A percentile compares a stretch with the other conserved stretches of the same genome.
phyloP scores from a whole-genome alignment of 352 stramenopile species.

The Phytophthora sp. region DNA sequence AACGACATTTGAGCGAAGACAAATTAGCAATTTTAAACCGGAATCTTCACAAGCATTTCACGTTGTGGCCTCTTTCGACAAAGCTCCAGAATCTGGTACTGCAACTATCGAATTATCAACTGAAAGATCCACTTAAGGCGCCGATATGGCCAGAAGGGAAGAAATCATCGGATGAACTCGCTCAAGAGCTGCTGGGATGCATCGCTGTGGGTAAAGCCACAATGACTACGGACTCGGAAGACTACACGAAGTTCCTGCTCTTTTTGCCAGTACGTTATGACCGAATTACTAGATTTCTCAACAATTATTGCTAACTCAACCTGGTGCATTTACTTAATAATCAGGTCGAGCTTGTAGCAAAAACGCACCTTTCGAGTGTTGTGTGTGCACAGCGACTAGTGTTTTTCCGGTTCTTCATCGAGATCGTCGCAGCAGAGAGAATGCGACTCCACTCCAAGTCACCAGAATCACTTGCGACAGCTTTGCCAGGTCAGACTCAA shows the following conservation, averaged over 20 bases:
- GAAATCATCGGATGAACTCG: slow-evolving; percentile 11
- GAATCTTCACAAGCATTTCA: slow-evolving; percentile 55
- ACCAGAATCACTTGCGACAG: neutral
- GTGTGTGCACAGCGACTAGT: slow-evolving; percentile 60
- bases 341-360: slow-evolving; percentile 46
- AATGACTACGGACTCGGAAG: neutral
- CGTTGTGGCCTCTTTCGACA: slow-evolving; percentile 45
- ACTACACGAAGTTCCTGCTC: slow-evolving; percentile 24
- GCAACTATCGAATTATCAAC: slow-evolving; percentile 34
- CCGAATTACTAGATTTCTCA: neutral
- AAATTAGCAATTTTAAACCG: slow-evolving; percentile 57
- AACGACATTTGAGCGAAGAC: slow-evolving; percentile 57
- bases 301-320: neutral
- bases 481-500: neutral
- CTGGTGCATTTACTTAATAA: neutral
- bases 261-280: slow-evolving; percentile 46
- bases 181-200: slow-evolving; percentile 21
- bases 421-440: slow-evolving; percentile 40
- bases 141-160: slow-evolving; percentile 8
- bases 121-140: slow-evolving; percentile 10
- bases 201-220: slow-evolving; percentile 18
- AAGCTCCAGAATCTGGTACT: slow-evolving; percentile 52
- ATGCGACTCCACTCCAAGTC: slow-evolving; percentile 5
- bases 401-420: slow-evolving; percentile 61
- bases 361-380: slow-evolving; percentile 50